Evolutionary conservation across 2,329 filamentous ascomycete genomes (phyloP).

Genomic region (Aureobasidium subglaciale): DNA sequence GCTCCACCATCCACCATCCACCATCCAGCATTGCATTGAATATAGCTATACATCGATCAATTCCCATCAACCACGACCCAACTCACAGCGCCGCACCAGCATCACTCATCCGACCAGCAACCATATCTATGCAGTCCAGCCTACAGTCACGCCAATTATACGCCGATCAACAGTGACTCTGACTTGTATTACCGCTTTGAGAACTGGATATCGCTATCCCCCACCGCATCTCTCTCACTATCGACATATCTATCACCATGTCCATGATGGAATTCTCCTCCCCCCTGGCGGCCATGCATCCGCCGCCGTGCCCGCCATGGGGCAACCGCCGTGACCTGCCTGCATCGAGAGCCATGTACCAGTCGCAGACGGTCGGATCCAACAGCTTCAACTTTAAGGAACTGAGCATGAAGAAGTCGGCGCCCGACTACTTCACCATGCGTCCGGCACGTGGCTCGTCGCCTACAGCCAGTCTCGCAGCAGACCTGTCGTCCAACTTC

Average conservation of each 20-base stretch:
- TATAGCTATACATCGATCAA: slow-evolving; percentile 9
- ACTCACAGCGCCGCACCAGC: background rate
- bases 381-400: slow-evolving; percentile 71
- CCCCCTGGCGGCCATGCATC: slow-evolving; percentile 87
- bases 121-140: slow-evolving; percentile 11
- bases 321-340: slow-evolving; percentile 51
- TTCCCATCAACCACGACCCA: background rate
- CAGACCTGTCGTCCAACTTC: slow-evolving; percentile 94
- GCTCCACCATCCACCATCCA: background rate
- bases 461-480: slow-evolving; percentile 81
- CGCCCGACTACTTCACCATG: slow-evolving; percentile 73
- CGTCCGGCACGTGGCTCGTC: slow-evolving; percentile 78
- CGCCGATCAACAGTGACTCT: background rate
- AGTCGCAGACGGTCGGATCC: slow-evolving; percentile 51
- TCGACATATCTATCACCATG: slow-evolving; percentile 17
- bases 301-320: slow-evolving; percentile 58
- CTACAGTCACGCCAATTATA: background rate
- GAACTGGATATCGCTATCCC: background rate
- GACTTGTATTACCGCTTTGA: background rate
- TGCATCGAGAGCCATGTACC: slow-evolving; percentile 46
- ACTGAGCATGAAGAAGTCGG: slow-evolving; percentile 61
- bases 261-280: slow-evolving; percentile 81
- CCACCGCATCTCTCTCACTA: background rate
- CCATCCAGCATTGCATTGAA: no score
- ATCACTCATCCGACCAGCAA: background rate